phyloP scores from a whole-genome alignment of 768 basidiomycete species.

The Trametes gibbosa region DNA sequence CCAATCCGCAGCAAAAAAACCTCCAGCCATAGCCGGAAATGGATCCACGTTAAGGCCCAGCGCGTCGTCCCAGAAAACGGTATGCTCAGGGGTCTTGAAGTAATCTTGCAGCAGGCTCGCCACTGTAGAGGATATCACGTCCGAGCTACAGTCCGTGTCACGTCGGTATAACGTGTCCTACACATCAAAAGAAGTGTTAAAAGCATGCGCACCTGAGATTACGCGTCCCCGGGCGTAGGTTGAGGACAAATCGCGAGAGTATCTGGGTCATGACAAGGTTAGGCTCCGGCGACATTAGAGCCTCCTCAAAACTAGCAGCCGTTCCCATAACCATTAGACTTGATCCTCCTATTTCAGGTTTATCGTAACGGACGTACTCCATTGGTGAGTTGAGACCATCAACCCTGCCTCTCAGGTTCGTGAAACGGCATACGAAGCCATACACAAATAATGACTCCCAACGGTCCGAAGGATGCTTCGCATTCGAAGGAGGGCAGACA shows the following conservation, averaged over 20 bases:
- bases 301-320: conserved; percentile 68
- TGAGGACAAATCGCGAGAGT: conserved; percentile 73
- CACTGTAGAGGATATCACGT: conserved; percentile 79
- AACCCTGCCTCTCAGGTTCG: conserved; percentile 66
- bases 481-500: conserved; percentile 54
- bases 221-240: conserved; percentile 85
- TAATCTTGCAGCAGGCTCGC: conserved; percentile 66
- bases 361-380: conserved; percentile 59
- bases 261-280: conserved; percentile 72
- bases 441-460: conserved; percentile 89
- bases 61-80: conserved; percentile 78
- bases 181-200: conserved; percentile 27
- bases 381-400: conserved; percentile 78
- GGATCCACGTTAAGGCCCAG: conserved; percentile 69
- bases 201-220: conserved; percentile 73
- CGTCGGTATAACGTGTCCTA: conserved; percentile 34
- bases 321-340: conserved; percentile 30
- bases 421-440: conserved; percentile 82
- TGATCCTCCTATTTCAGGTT: neutral
- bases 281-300: conserved; percentile 68
- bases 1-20: conserved; percentile 81
- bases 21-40: conserved; percentile 60
- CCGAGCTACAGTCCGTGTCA: conserved; percentile 51
- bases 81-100: conserved; percentile 70
- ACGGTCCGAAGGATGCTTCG: conserved; percentile 73